A percentile compares a stretch with the other conserved stretches of the same genome.
Evolutionary conservation across 495 filamentous ascomycete species (phyloP).

Genomic region (Penicillium alfredii): DNA sequence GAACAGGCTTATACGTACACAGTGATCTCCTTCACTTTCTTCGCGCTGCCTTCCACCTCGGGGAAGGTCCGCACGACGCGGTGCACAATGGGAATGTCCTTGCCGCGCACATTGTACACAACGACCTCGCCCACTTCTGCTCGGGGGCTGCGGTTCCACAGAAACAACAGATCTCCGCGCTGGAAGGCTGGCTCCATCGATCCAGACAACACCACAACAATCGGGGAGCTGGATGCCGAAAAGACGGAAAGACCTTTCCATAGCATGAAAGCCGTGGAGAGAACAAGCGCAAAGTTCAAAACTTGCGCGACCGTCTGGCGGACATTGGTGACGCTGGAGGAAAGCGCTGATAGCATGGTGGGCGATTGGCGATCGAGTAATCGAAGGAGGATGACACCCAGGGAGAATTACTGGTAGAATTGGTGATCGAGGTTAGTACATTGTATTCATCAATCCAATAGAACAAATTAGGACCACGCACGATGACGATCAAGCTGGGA

Average conservation of each 20-base stretch:
- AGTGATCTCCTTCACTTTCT: conserved; percentile 36
- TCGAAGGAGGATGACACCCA: not conserved
- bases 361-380: conserved; percentile 10
- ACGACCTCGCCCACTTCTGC: conserved; percentile 78
- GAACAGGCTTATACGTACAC: conserved; percentile 18
- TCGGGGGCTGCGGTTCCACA: conserved; percentile 80
- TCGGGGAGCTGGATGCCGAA: conserved; percentile 82
- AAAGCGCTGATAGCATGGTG: conserved; percentile 68
- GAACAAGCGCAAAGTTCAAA: conserved; percentile 91
- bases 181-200: conserved; percentile 98
- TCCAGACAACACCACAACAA: conserved; percentile 91
- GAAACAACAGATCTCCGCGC: conserved; percentile 82
- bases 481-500: conserved; percentile 5
- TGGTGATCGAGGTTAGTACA: too few relatives aligned
- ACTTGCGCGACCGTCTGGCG: conserved; percentile 83
- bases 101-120: conserved; percentile 67
- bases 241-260: conserved; percentile 92
- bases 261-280: conserved; percentile 95
- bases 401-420: not conserved
- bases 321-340: conserved; percentile 56
- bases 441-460: too few relatives aligned
- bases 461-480: not conserved
- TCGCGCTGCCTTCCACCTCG: conserved; percentile 41
- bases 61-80: conserved; percentile 51
- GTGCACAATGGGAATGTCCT: conserved; percentile 25